phyloP scores from a whole-genome alignment of 1,139 yeast species.

The Yamadazyma membranifaciens region DNA sequence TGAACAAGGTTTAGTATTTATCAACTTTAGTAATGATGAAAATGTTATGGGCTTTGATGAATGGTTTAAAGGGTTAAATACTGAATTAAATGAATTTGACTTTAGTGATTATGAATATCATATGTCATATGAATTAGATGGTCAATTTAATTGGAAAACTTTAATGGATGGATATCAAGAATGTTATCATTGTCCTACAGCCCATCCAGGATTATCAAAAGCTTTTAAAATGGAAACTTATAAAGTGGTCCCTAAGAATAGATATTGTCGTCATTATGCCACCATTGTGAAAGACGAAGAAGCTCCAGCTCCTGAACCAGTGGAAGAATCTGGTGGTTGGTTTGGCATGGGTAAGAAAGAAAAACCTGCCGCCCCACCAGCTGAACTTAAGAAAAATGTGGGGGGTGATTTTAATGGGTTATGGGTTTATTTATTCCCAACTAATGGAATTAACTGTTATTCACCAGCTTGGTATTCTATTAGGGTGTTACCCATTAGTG shows the following conservation, averaged over 20 bases:
- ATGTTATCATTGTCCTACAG: conserved; percentile 66
- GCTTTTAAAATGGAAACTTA: conserved; percentile 66
- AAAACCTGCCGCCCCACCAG: conserved; percentile 15
- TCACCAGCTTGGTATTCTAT: conserved; percentile 68
- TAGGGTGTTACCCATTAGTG: conserved; percentile 53
- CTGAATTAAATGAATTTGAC: conserved; percentile 55
- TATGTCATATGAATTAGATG: conserved; percentile 65
- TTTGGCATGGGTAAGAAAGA: conserved; percentile 40
- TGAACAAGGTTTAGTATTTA: conserved; percentile 54
- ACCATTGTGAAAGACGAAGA: conserved; percentile 20
- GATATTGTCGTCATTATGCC: conserved; percentile 58
- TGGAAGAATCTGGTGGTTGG: conserved; percentile 37
- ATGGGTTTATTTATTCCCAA: conserved; percentile 61
- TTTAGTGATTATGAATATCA: conserved; percentile 60
- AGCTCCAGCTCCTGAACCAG: conserved; percentile 6
- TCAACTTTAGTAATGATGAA: conserved; percentile 42
- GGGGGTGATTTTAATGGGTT: conserved; percentile 62
- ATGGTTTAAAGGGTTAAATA: conserved; percentile 50
- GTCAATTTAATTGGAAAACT: conserved; percentile 64
- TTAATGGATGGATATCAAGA: conserved; percentile 68
- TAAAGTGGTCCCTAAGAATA: conserved; percentile 56
- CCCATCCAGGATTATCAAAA: conserved; percentile 57
- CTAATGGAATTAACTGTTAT: conserved; percentile 59
- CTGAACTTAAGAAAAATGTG: conserved; percentile 26
- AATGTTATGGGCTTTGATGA: conserved; percentile 43